phyloP scores from a whole-genome alignment of 2,329 filamentous ascomycete genomes.

The Hymenoscyphus repandus region DNA sequence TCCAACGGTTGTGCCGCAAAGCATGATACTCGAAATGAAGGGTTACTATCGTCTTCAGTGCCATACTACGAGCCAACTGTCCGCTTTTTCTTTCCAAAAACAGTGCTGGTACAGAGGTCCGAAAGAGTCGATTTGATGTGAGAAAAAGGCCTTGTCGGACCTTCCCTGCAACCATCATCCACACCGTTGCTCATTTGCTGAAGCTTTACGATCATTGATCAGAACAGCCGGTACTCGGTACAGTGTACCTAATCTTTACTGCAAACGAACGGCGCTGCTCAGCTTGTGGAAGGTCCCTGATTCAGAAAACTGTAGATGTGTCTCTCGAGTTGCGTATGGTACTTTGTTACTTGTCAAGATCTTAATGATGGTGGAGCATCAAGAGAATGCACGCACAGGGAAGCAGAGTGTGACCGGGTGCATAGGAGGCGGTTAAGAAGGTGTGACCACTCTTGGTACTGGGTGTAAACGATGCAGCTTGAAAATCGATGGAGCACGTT shows the following conservation, averaged over 20 bases:
- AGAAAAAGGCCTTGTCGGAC: too few relatives aligned
- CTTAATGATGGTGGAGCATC: slow-evolving; percentile 1
- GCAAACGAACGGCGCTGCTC: too few relatives aligned
- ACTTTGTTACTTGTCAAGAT: slow-evolving; percentile 2
- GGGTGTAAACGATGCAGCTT: not conserved
- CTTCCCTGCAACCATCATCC: too few relatives aligned
- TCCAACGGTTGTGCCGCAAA: not conserved
- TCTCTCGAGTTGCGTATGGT: not conserved
- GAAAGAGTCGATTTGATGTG: too few relatives aligned
- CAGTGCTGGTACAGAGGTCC: too few relatives aligned
- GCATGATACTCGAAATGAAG: not conserved
- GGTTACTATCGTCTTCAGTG: not conserved
- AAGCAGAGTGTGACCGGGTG: slow-evolving; percentile 6
- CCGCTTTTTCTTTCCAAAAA: not conserved
- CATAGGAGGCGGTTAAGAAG: slow-evolving; percentile 8
- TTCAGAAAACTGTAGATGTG: too few relatives aligned
- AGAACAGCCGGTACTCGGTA: too few relatives aligned
- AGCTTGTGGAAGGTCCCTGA: too few relatives aligned
- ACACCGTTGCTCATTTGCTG: too few relatives aligned
- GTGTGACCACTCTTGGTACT: not conserved
- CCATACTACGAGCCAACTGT: not conserved
- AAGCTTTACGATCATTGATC: too few relatives aligned
- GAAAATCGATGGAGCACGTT: not conserved
- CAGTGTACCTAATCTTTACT: too few relatives aligned
- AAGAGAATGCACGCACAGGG: slow-evolving; percentile 3